A percentile compares a stretch with the other conserved stretches of the same genome.
phyloP scores from a whole-genome alignment of 2,329 filamentous ascomycete species.

The Aureobasidium uvarum region DNA sequence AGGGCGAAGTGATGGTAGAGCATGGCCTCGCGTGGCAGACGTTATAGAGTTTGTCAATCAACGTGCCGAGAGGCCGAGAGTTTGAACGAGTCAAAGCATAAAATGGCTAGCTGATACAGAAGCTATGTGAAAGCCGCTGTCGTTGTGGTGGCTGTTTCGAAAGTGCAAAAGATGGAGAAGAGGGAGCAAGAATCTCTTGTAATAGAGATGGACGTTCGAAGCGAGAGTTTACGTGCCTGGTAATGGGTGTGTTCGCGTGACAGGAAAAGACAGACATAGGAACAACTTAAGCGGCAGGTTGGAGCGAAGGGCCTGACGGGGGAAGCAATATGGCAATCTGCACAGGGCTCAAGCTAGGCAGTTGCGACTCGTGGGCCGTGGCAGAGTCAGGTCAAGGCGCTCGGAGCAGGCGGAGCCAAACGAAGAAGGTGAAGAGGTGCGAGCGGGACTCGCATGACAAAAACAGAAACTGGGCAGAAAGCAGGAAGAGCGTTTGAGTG shows the following conservation, averaged over 20 bases:
- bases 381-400: neutral
- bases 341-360: slow-evolving; percentile 9
- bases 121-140: neutral
- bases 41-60: neutral
- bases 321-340: slow-evolving; percentile 13
- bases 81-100: neutral
- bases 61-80: neutral
- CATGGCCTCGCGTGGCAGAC: slow-evolving; percentile 3
- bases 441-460: slow-evolving; percentile 20
- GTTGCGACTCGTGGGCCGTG: slow-evolving; percentile 21
- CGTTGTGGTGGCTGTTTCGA: neutral
- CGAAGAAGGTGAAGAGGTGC: slow-evolving; percentile 14
- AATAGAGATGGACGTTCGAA: neutral
- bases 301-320: neutral
- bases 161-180: neutral
- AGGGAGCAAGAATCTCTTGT: neutral
- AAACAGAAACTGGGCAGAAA: slow-evolving; percentile 10
- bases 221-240: neutral
- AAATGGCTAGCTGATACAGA: slow-evolving; percentile 10
- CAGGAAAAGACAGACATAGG: neutral
- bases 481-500: slow-evolving; percentile 1
- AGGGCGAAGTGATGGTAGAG: neutral
- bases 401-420: slow-evolving; percentile 6
- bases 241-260: neutral
- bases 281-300: slow-evolving; percentile 1